A percentile compares a stretch with the other conserved stretches of the same genome.
Conservation (phyloP, 148 eudicot genomes). For the Rhododendron henanense region DNA sequence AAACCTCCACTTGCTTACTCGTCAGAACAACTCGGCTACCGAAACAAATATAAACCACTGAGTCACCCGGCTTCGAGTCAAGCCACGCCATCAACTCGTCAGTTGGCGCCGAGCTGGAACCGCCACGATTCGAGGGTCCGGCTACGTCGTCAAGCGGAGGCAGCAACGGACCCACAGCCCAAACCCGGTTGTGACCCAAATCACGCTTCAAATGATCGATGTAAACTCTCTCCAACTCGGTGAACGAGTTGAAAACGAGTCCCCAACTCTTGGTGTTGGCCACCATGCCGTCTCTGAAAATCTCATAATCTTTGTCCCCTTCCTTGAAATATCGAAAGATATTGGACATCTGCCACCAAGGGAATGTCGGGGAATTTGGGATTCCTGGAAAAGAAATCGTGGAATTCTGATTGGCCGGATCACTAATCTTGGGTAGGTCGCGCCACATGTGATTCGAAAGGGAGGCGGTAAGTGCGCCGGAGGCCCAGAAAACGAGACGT, state of each 20-base stretch:
- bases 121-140: background rate
- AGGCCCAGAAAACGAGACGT: conserved; percentile 40
- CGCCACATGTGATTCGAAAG: conserved; percentile 9
- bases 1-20: conserved; percentile 37
- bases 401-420: background rate
- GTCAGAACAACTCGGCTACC: conserved; percentile 50
- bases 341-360: conserved; percentile 18
- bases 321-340: conserved; percentile 23
- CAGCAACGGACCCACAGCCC: conserved; percentile 36
- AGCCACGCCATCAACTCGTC: conserved; percentile 44
- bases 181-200: conserved; percentile 32
- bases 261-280: conserved; percentile 46
- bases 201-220: conserved; percentile 21
- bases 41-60: conserved; percentile 65
- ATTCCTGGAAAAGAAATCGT: conserved; percentile 3
- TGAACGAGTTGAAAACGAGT: conserved; percentile 33
- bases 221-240: conserved; percentile 37
- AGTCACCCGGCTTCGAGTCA: conserved; percentile 26
- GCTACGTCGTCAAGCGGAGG: background rate
- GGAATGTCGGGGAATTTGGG: background rate
- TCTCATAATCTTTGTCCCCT: conserved; percentile 29
- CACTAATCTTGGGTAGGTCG: background rate
- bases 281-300: conserved; percentile 31
- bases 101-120: background rate
- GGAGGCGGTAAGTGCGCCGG: conserved; percentile 21